Percentiles rank a stretch among this genome's conserved stretches.
Evolutionary conservation across 164 flowering plant species (phyloP).

Genomic region (Taxillus chinensis): DNA sequence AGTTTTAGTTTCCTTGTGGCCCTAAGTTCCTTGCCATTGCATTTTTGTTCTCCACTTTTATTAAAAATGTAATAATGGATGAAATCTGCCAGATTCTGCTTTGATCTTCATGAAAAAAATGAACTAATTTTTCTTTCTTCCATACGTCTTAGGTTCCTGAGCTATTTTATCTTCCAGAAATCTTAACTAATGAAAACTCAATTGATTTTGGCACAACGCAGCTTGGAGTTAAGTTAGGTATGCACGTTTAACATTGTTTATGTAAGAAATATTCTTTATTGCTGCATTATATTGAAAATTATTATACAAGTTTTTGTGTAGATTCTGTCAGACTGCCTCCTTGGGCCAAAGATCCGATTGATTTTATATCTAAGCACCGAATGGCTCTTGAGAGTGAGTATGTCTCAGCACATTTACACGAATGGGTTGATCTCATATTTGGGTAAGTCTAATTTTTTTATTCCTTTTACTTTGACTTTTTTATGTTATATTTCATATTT

Average conservation of each 20-base stretch:
- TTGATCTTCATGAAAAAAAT: neutral
- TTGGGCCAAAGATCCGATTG: constrained; percentile 88
- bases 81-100: constrained; percentile 1
- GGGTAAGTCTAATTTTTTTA: constrained; percentile 46
- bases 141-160: constrained; percentile 72
- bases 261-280: neutral
- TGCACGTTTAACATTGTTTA: constrained; percentile 2
- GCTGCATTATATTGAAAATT: neutral
- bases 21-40: too few species aligned
- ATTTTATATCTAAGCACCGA: constrained; percentile 87
- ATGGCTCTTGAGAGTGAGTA: constrained; percentile 98
- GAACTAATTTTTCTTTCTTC: neutral
- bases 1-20: neutral
- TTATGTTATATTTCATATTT: neutral
- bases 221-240: constrained; percentile 88
- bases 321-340: constrained; percentile 86
- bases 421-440: constrained; percentile 96
- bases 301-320: constrained; percentile 11
- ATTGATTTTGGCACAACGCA: constrained; percentile 97
- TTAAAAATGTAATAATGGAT: neutral
- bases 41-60: too few species aligned
- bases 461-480: neutral
- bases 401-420: constrained; percentile 94
- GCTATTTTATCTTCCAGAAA: constrained; percentile 92
- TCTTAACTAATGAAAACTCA: constrained; percentile 70